phyloP scores from a whole-genome alignment of 1,284 basidiomycete genomes.

The Stygiomarasmius scandens region DNA sequence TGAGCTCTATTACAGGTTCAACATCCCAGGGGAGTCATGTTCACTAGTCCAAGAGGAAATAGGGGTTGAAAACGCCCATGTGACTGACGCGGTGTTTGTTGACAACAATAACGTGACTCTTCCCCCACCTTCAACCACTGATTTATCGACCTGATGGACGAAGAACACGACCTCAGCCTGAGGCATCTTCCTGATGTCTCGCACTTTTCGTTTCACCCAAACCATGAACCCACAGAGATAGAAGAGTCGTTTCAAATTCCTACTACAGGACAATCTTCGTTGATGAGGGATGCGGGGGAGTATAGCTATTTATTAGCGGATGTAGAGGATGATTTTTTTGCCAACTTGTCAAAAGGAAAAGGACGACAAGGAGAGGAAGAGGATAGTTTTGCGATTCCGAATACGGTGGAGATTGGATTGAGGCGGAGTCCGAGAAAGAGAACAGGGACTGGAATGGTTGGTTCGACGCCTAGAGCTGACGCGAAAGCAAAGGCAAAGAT shows the following conservation, averaged over 20 bases:
- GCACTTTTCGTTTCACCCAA: slow-evolving; percentile 4
- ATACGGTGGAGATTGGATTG: no score
- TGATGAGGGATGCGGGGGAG: slow-evolving; percentile 25
- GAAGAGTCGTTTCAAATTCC: slow-evolving; percentile 61
- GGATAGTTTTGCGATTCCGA: slow-evolving; percentile 35
- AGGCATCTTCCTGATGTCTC: slow-evolving; percentile 52
- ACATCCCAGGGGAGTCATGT: no score
- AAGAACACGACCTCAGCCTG: slow-evolving; percentile 40
- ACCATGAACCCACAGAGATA: slow-evolving; percentile 21
- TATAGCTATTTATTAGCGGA: slow-evolving; percentile 38
- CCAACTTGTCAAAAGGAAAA: slow-evolving; percentile 26
- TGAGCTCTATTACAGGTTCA: no score
- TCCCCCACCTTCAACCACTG: no score
- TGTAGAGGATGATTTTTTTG: slow-evolving; percentile 44
- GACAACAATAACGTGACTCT: no score
- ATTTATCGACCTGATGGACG: background rate
- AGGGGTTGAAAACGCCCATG: no score
- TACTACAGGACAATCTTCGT: slow-evolving; percentile 22
- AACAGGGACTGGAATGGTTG: no score
- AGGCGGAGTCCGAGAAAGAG: no score
- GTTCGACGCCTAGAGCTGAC: slow-evolving; percentile 34
- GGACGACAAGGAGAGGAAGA: slow-evolving; percentile 15
- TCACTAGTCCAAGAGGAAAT: no score
- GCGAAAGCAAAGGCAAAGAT: slow-evolving; percentile 27
- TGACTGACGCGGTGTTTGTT: no score